Percentiles rank a stretch among this genome's conserved stretches.
phyloP scores from a whole-genome alignment of 1,139 yeast genomes.

The Pichia sp. region DNA sequence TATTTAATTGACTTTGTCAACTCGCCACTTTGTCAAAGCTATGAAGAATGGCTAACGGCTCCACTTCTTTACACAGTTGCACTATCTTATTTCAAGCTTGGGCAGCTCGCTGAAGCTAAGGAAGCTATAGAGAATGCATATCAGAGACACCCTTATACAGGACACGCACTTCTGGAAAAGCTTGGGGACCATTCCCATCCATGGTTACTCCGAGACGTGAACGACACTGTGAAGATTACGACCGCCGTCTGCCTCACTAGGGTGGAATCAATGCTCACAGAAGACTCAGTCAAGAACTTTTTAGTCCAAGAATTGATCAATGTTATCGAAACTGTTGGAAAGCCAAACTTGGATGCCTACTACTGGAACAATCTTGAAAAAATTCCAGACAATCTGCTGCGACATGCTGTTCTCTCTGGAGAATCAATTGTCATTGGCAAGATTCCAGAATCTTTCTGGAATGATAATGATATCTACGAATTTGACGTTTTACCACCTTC shows the following conservation, averaged over 20 bases:
- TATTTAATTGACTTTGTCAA: constrained; percentile 51
- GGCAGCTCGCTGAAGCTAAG: constrained; percentile 39
- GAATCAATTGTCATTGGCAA: constrained; percentile 66
- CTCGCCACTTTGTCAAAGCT: constrained; percentile 50
- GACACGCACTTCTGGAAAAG: constrained; percentile 41
- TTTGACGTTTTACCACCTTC: constrained; percentile 66
- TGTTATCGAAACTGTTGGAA: constrained; percentile 28
- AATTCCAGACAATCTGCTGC: constrained; percentile 52
- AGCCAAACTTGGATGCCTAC: constrained; percentile 14
- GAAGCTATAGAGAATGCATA: constrained; percentile 44
- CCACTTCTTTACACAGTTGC: constrained; percentile 64
- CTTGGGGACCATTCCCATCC: constrained; percentile 22
- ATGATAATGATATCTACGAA: constrained; percentile 53
- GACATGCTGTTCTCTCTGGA: constrained; percentile 64
- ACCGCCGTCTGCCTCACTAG: constrained; percentile 49
- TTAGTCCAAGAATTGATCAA: constrained; percentile 37
- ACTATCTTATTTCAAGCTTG: constrained; percentile 44
- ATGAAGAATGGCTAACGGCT: constrained; percentile 65
- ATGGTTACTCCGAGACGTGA: constrained; percentile 17
- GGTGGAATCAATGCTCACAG: constrained; percentile 45
- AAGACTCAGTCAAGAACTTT: constrained; percentile 36
- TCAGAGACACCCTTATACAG: constrained; percentile 52
- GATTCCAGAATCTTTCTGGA: constrained; percentile 58
- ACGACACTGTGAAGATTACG: constrained; percentile 28
- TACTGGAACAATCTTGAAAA: constrained; percentile 20